These are phyloP conservation scores for Alternaria solani DNA, from an alignment of 2,329 filamentous ascomycete genomes.

Conservation along the genomic window DNA sequence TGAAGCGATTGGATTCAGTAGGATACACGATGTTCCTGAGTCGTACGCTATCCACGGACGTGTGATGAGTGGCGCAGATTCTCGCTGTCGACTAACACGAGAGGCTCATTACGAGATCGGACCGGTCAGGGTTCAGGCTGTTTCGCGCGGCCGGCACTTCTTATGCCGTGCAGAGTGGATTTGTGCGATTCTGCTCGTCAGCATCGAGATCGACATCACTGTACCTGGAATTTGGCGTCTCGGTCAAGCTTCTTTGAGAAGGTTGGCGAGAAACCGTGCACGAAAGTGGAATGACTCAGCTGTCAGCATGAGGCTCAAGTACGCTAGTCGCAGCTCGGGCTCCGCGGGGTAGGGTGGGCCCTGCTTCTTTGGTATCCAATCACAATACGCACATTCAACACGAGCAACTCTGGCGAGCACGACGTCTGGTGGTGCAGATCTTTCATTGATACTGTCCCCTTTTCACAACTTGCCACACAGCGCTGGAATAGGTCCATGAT, in stretches of 20 bases:
- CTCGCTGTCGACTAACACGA: too few relatives aligned
- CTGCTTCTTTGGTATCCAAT: slow-evolving; percentile 1
- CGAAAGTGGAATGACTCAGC: not conserved
- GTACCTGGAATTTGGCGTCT: not conserved
- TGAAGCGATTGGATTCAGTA: too few relatives aligned
- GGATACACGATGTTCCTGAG: too few relatives aligned
- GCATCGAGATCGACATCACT: slow-evolving; percentile 7
- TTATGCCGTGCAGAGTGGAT: not conserved
- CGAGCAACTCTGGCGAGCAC: not conserved
- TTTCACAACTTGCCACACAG: not conserved
- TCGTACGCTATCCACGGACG: too few relatives aligned
- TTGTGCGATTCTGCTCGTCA: not conserved
- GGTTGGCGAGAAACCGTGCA: not conserved
- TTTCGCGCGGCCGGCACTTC: not conserved
- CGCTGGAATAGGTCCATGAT: not conserved
- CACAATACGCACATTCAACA: not conserved
- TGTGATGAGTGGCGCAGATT: too few relatives aligned
- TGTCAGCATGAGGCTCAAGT: not conserved
- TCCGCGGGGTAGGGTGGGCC: not conserved
- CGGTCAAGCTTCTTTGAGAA: not conserved
- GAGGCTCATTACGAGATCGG: too few relatives aligned
- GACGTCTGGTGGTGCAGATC: not conserved
- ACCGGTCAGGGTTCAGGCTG: too few relatives aligned
- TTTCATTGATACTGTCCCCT: slow-evolving; percentile 1
- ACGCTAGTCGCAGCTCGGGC: not conserved